Conservation (phyloP, 768 basidiomycete species). For the Psilocybe azurescens region DNA sequence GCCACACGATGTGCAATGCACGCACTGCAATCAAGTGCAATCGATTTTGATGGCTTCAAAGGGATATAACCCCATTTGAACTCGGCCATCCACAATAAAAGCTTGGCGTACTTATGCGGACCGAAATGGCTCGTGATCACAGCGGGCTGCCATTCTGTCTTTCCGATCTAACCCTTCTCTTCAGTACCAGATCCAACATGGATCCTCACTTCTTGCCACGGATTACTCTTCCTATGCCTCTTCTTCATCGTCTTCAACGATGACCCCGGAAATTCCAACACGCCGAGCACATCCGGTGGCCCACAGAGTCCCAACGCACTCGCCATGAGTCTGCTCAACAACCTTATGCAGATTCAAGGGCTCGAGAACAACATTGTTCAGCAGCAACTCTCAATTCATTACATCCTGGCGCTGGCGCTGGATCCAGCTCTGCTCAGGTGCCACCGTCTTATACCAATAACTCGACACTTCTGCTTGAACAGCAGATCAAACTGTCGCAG, state of each 20-base stretch:
- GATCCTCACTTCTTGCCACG: neutral
- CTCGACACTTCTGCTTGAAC: slow-evolving; percentile 60
- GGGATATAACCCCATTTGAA: neutral
- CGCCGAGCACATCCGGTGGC: neutral
- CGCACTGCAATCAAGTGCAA: neutral
- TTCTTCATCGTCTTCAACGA: neutral
- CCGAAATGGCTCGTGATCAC: slow-evolving; percentile 4
- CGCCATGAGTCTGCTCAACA: slow-evolving; percentile 55
- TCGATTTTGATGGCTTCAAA: neutral
- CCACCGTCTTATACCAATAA: slow-evolving; percentile 4
- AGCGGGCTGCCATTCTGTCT: neutral
- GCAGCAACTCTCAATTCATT: slow-evolving; percentile 17
- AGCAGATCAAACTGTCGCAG: slow-evolving; percentile 80
- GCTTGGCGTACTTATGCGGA: neutral
- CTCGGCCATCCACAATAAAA: neutral
- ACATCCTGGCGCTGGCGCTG: neutral
- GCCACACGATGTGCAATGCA: too few species aligned
- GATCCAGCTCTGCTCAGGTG: neutral
- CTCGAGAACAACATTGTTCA: slow-evolving; percentile 37
- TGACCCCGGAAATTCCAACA: neutral
- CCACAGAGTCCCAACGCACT: slow-evolving; percentile 39
- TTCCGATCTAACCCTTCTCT: neutral
- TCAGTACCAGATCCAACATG: neutral
- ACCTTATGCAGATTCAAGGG: slow-evolving; percentile 56
- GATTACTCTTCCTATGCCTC: neutral